Base-by-base conservation (phyloP, 2,329 filamentous ascomycete genomes). In the Apiospora kogelbergensis region DNA sequence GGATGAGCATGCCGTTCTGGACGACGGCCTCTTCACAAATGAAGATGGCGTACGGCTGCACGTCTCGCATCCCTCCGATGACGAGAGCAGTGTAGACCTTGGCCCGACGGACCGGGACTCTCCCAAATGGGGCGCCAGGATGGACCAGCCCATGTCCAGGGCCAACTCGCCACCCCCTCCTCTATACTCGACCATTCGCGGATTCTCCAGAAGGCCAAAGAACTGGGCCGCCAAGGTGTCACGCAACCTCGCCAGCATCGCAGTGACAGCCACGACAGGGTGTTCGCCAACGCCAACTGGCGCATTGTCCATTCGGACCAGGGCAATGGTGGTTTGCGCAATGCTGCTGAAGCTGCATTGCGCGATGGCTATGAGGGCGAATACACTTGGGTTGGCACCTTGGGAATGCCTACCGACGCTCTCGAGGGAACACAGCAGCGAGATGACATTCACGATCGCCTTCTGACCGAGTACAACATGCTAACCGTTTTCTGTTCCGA, bases 331-430 rank as follows among this genome's bases (percentile, higher is more conserved):
- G 96, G 95, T 24, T 86, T 98, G 65, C 90, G 93, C 75, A 98
- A 97, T 78, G 95, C 95, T 4, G 90, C 96, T 42, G 90, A 93
- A 71, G 93, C 94, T 20, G 92, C 93, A 1, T 85, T 88, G 20
- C 88, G 93, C 63, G 88, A 90, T 68, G 91, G 90, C 24, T 86
- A 88, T 71, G 82, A 94, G 11, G 85, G 87, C 24, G 92, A 97
- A 68, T 91, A 93, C 76, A 91, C 91, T n/a, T 97, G 93, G 90
- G 92, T 98, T 5, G 95, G 95, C 67, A 97, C 95, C 0, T 82
- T 98, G 57, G 96, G 95, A 24, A 98, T 98, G 89, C 95, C 95
- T 0, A 98, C 94, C 0, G 95, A 98, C 80, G 91, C 91, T 9
- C 85, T 98, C 30, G 86, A 91, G 45, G 89, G 90, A 53, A 89